Evolutionary conservation across 768 basidiomycete species (phyloP).

Genomic region (Tricholoma matsutake): DNA sequence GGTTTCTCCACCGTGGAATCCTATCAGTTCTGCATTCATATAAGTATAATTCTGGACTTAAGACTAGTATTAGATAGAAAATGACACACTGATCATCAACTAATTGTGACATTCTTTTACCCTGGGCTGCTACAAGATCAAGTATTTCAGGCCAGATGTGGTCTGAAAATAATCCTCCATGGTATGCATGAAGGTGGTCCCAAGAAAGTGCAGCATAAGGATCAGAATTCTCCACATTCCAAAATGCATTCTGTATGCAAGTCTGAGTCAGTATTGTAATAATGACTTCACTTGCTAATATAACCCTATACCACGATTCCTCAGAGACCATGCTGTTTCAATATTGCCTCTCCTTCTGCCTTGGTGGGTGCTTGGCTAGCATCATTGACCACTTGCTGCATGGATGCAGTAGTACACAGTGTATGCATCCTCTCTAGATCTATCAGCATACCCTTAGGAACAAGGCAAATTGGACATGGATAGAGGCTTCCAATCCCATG

Average conservation of each 20-base stretch:
- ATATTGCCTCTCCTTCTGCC: slow-evolving; percentile 15
- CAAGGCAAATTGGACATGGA: slow-evolving; percentile 34
- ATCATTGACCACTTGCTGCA: slow-evolving; percentile 10
- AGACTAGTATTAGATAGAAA: no score
- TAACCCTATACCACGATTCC: slow-evolving; percentile 20
- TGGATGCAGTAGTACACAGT: slow-evolving; percentile 11
- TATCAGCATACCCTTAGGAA: slow-evolving; percentile 20
- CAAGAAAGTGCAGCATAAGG: slow-evolving; percentile 32
- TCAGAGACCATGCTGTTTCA: slow-evolving; percentile 21
- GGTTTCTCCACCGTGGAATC: slow-evolving; percentile 10
- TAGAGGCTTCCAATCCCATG: slow-evolving; percentile 20
- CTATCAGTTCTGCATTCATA: neutral
- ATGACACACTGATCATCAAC: slow-evolving; percentile 24
- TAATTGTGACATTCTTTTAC: slow-evolving; percentile 8
- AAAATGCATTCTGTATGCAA: slow-evolving; percentile 39
- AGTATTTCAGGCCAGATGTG: slow-evolving; percentile 30
- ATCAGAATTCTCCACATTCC: slow-evolving; percentile 31
- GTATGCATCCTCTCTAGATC: slow-evolving; percentile 16
- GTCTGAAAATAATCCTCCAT: slow-evolving; percentile 29
- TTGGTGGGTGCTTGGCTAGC: slow-evolving; percentile 6
- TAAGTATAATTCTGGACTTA: no score
- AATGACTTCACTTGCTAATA: no score
- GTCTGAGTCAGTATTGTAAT: no score
- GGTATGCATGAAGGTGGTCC: slow-evolving; percentile 36
- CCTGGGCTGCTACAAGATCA: slow-evolving; percentile 12